Percentiles rank a stretch among this genome's conserved stretches.
Evolutionary conservation across 1,284 basidiomycete species (phyloP).

Genomic region (Ceratobasidium papillatum): DNA sequence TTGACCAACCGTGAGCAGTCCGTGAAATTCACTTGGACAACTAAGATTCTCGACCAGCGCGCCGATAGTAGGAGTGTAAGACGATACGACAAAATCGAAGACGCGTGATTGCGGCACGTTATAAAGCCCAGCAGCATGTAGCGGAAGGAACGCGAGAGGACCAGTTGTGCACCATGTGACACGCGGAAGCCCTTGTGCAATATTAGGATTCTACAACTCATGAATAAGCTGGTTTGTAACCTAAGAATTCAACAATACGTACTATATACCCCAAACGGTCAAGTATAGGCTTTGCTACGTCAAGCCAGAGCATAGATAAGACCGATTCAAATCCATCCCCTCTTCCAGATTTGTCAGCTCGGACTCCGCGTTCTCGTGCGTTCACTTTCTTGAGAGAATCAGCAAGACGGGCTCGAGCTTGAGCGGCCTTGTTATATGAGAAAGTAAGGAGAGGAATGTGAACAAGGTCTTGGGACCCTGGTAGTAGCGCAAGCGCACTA

Average conservation of each 20-base stretch:
- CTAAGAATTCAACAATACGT: background rate
- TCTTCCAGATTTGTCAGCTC: no score
- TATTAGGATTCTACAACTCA: background rate
- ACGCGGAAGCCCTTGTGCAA: background rate
- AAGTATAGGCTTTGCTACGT: slow-evolving; percentile 8
- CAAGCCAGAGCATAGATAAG: background rate
- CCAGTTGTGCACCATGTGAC: slow-evolving; percentile 25
- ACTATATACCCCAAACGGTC: background rate
- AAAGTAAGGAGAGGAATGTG: background rate
- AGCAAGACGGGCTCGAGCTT: background rate
- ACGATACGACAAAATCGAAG: slow-evolving; percentile 10
- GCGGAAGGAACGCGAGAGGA: background rate
- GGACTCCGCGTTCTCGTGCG: background rate
- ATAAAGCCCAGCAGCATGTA: slow-evolving; percentile 1
- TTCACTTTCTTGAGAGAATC: background rate
- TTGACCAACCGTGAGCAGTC: background rate
- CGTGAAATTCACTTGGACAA: background rate
- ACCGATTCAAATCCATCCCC: background rate
- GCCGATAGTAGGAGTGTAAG: slow-evolving; percentile 7
- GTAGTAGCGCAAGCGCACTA: background rate
- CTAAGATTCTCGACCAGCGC: background rate
- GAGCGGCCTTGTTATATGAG: background rate
- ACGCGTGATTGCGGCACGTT: background rate
- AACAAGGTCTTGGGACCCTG: background rate
- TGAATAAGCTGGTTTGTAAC: background rate